Evolutionary conservation across 495 filamentous ascomycete genomes (phyloP).

Genomic region (Trichoderma orchidacearum): DNA sequence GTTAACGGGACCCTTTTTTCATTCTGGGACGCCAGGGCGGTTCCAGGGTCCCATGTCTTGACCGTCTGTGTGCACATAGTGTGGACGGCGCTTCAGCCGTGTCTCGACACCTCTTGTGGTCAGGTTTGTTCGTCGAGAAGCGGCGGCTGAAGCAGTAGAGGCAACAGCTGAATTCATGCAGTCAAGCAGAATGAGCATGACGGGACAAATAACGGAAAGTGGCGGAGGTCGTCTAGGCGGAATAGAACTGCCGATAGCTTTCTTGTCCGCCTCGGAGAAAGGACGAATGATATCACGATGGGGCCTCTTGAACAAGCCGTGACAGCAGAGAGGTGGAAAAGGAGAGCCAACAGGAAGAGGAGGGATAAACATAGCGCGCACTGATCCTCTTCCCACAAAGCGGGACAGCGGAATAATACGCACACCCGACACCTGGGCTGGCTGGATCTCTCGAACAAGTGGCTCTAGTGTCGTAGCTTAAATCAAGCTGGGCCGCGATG

Average conservation of each 20-base stretch:
- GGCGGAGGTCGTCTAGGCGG: neutral
- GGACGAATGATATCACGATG: neutral
- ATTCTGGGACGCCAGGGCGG: neutral
- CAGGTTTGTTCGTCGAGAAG: neutral
- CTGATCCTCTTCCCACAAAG: too few species aligned
- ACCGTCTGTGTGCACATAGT: neutral
- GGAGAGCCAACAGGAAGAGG: too few species aligned
- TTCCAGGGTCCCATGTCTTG: neutral
- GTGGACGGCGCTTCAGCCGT: neutral
- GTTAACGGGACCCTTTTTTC: neutral
- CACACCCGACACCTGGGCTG: neutral
- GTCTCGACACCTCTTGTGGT: neutral
- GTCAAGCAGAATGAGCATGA: neutral
- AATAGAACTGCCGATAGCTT: neutral
- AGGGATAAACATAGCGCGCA: too few species aligned
- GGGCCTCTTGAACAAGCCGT: too few species aligned
- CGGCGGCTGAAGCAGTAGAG: neutral
- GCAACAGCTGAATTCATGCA: neutral
- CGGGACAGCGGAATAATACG: neutral
- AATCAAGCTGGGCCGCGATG: neutral
- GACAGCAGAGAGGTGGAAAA: too few species aligned
- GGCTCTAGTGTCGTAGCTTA: neutral
- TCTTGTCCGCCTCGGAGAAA: neutral
- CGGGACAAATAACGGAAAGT: neutral
- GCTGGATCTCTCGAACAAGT: neutral